Evolutionary conservation across 257 asterid species (phyloP), one percentile per base, ranked within the genome.

Genomic region (Penstemon eatonii): DNA sequence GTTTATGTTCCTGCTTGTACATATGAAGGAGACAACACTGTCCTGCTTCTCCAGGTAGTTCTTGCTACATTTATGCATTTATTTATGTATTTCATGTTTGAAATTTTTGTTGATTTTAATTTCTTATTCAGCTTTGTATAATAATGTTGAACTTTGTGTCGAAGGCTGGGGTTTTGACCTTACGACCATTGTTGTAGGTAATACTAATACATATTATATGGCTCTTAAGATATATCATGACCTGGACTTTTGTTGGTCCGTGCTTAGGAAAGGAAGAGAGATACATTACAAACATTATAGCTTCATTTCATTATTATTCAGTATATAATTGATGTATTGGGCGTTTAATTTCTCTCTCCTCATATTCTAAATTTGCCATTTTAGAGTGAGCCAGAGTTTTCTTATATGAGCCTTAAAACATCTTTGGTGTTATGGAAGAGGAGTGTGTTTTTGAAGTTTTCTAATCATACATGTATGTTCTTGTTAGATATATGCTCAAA

Each of bases 1-100:
- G 98, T 89, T 74, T 94, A 94, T 82, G 96, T 94, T 67, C 99
- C 99, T 72, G 92, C 96, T 64, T 94, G 99, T 85, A 94, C 99
- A 1, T 94, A 94, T 73, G 99, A 94, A 87, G 99, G 98, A 68
- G 99, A 91, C 79, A 94, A 94, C 79, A 59, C 36, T 64, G 99
- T 91, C 74, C 80, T 91, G 57, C 88, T 87, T 71, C 85, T 94
- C 70, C 99, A 94, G 93, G 98, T 89, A 74, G 51, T 39, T 59
- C 46, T 69, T 65, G 15, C 63, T 4, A 54, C 42, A 10, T 50
- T 10, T 75, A 46, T 49, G 54, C 41, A 43, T 43, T 0, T 60
- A 40, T 55, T 11, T 62, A 11, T 68, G 59, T 55, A 56, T 51
- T 54, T 38, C 18, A 40, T 41, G 12, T 52, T 42, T 47, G 46